Conservation (phyloP, 768 basidiomycete genomes). For the Mycena venus region DNA sequence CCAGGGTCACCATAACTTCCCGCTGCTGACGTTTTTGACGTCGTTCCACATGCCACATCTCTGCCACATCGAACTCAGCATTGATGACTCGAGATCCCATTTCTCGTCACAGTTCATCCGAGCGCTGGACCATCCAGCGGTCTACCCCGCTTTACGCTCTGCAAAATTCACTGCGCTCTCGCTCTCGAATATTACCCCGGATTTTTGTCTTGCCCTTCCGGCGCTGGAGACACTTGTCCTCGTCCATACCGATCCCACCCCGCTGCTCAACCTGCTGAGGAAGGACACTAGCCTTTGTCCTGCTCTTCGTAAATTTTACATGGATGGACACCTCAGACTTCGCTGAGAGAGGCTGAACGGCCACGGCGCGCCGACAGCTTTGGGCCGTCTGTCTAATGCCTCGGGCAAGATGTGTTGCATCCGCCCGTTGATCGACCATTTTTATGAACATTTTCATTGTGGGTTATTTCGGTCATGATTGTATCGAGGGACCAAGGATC, state of each 20-base stretch:
- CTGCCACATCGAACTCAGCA: background rate
- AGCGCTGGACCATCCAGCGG: background rate
- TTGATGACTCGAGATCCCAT: background rate
- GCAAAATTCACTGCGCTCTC: background rate
- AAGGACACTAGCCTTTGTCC: background rate
- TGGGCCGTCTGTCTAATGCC: too few species aligned
- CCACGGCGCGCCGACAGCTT: too few species aligned
- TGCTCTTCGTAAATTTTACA: background rate
- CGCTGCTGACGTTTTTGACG: background rate
- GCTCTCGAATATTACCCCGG: background rate
- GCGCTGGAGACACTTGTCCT: constrained; percentile 9
- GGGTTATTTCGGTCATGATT: too few species aligned
- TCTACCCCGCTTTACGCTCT: background rate
- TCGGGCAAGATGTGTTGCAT: too few species aligned
- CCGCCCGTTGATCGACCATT: too few species aligned
- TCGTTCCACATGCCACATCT: constrained; percentile 17
- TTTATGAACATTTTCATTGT: too few species aligned
- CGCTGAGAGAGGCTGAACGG: too few species aligned
- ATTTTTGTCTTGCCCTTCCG: constrained; percentile 3
- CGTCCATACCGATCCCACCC: background rate
- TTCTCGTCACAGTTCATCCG: constrained; percentile 3
- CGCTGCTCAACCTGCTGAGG: background rate
- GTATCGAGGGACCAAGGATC: too few species aligned
- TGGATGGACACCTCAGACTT: background rate
- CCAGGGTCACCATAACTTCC: background rate